phyloP scores from a whole-genome alignment of 352 stramenopile species.

The Phytophthora sp. region DNA sequence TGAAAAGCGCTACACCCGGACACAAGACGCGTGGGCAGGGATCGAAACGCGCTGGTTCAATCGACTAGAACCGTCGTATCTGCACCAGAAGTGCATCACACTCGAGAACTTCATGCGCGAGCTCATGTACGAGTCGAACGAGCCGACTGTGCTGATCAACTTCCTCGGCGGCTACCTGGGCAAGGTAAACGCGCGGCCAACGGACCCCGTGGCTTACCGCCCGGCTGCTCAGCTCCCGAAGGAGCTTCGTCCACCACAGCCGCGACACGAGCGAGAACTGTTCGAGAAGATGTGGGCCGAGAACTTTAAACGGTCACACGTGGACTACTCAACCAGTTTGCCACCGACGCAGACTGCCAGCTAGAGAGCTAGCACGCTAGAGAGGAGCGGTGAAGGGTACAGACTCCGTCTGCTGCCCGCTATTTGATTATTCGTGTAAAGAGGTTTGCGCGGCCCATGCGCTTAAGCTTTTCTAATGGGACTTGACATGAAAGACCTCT shows the following conservation, averaged over 20 bases:
- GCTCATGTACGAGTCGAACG: constrained; percentile 89
- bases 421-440: constrained; percentile 48
- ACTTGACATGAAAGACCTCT: constrained; percentile 25
- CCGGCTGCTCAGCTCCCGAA: constrained; percentile 83
- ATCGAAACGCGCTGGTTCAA: constrained; percentile 92
- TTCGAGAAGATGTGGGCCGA: constrained; percentile 98
- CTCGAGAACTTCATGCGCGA: constrained; percentile 90
- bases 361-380: constrained; percentile 13
- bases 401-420: background rate
- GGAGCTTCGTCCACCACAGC: constrained; percentile 92
- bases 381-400: constrained; percentile 17
- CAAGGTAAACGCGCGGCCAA: constrained; percentile 81
- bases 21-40: constrained; percentile 67
- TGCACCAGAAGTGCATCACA: constrained; percentile 90
- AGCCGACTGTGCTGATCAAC: constrained; percentile 74
- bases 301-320: constrained; percentile 94
- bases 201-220: constrained; percentile 64
- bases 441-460: constrained; percentile 20
- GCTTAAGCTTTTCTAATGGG: constrained; percentile 25
- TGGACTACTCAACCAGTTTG: constrained; percentile 61
- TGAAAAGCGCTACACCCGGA: constrained; percentile 56
- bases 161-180: constrained; percentile 81
- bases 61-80: constrained; percentile 82
- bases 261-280: constrained; percentile 92
- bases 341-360: constrained; percentile 17